Conservation (phyloP, 2,329 filamentous ascomycete species). For the Aspergillus pseudoterreus region DNA sequence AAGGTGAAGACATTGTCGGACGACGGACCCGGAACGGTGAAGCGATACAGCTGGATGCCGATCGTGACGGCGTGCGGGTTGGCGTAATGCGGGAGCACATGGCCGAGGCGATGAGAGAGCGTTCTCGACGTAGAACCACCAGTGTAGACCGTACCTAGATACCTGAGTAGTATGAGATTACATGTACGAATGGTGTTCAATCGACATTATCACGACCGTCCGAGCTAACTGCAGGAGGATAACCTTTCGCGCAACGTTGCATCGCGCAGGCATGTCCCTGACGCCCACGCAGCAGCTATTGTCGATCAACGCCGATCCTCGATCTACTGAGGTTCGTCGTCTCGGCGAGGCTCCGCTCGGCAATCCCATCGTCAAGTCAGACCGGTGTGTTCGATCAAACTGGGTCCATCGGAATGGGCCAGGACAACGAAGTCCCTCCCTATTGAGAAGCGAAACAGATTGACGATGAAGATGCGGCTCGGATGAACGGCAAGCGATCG, state of each 20-base stretch:
- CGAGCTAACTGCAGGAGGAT: too few relatives aligned
- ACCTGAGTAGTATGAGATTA: background rate
- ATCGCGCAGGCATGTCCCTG: background rate
- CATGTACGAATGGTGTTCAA: too few relatives aligned
- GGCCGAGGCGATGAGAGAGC: conserved; percentile 33
- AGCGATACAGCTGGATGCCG: conserved; percentile 38
- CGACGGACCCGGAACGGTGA: conserved; percentile 44
- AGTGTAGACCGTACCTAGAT: background rate
- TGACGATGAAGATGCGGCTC: too few relatives aligned
- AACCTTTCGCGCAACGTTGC: too few relatives aligned
- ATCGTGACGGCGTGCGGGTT: conserved; percentile 32
- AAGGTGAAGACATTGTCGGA: conserved; percentile 45
- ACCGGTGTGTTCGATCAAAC: background rate
- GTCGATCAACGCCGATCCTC: conserved; percentile 2
- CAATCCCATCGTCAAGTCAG: background rate
- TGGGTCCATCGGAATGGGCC: background rate
- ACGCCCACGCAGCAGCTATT: background rate
- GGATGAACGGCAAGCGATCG: too few relatives aligned
- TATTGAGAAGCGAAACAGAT: too few relatives aligned
- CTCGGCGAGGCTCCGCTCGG: background rate
- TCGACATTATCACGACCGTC: too few relatives aligned
- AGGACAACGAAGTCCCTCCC: too few relatives aligned
- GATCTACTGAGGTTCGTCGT: background rate
- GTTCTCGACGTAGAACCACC: conserved; percentile 19
- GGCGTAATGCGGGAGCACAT: conserved; percentile 31